Conservation (phyloP, 805 yeast genomes). For the Metschnikowia matae region DNA sequence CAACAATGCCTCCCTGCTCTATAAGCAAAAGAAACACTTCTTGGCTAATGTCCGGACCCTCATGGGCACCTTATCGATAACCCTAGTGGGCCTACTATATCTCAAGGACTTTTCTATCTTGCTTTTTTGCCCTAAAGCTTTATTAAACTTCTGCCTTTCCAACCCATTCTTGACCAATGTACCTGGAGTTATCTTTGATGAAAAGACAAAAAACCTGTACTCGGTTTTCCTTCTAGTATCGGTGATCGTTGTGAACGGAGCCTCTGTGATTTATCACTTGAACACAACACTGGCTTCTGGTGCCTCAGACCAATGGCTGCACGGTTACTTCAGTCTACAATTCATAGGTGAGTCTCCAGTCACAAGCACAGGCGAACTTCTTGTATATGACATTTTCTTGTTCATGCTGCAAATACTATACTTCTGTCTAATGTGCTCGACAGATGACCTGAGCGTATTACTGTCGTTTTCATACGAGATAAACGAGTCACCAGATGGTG, state of each 20-base stretch:
- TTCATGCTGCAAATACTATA: constrained; percentile 27
- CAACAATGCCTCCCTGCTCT: constrained; percentile 39
- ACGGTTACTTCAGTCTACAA: constrained; percentile 35
- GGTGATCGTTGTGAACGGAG: constrained; percentile 22
- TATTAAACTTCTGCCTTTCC: constrained; percentile 26
- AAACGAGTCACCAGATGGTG: constrained; percentile 8
- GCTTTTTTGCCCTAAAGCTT: constrained; percentile 23
- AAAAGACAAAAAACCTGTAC: neutral
- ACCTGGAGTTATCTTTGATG: constrained; percentile 2
- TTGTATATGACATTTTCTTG: constrained; percentile 25
- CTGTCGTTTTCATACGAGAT: constrained; percentile 7
- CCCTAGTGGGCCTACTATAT: constrained; percentile 35
- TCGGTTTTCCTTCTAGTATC: constrained; percentile 20
- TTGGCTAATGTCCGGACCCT: constrained; percentile 31
- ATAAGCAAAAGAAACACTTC: constrained; percentile 41
- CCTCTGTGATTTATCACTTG: constrained; percentile 26
- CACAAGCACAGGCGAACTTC: constrained; percentile 21
- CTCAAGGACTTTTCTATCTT: constrained; percentile 40
- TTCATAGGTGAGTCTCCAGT: constrained; percentile 39
- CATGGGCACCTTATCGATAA: constrained; percentile 33
- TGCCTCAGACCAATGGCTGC: constrained; percentile 20
- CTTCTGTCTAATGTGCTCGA: constrained; percentile 31
- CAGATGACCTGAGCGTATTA: constrained; percentile 30
- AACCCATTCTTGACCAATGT: constrained; percentile 25
- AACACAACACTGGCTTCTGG: constrained; percentile 20